phyloP scores from a whole-genome alignment of 768 basidiomycete genomes.

The Boletus reticulatus region DNA sequence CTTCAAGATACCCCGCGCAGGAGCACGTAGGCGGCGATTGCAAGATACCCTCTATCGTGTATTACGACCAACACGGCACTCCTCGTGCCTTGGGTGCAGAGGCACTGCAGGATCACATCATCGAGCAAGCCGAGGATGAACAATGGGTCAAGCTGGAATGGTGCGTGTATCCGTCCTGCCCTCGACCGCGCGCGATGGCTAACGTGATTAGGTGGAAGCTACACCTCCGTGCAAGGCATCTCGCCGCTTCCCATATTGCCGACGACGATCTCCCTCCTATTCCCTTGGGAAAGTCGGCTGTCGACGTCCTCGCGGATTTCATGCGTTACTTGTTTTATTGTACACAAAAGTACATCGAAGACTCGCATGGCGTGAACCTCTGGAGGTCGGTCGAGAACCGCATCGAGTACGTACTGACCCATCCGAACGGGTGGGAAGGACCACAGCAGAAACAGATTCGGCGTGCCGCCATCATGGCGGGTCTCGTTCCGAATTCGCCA shows the following conservation, averaged over 20 bases:
- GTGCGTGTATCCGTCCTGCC: slow-evolving; percentile 18
- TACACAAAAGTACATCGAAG: slow-evolving; percentile 44
- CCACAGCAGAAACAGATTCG: slow-evolving; percentile 57
- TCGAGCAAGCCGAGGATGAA: slow-evolving; percentile 41
- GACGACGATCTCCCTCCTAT: slow-evolving; percentile 39
- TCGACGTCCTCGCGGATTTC: slow-evolving; percentile 48
- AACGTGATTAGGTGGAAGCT: slow-evolving; percentile 33
- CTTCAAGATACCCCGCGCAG: slow-evolving; percentile 38
- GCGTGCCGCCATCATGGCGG: slow-evolving; percentile 48
- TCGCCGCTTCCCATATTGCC: slow-evolving; percentile 29
- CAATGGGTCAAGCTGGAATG: slow-evolving; percentile 48
- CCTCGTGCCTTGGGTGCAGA: slow-evolving; percentile 46
- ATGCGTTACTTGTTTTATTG: slow-evolving; percentile 45
- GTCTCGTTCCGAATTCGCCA: slow-evolving; percentile 43
- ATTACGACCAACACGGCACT: slow-evolving; percentile 40
- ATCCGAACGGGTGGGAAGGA: slow-evolving; percentile 69
- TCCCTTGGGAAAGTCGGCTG: slow-evolving; percentile 39
- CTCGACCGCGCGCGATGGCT: background rate
- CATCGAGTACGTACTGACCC: slow-evolving; percentile 53
- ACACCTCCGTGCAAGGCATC: slow-evolving; percentile 37
- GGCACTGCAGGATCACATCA: slow-evolving; percentile 38
- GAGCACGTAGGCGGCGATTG: slow-evolving; percentile 42
- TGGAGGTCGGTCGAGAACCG: slow-evolving; percentile 44
- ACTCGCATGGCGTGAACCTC: slow-evolving; percentile 44
- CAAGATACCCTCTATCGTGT: slow-evolving; percentile 50